These are phyloP conservation scores for Paralagenidium karlingii DNA, from an alignment of 352 stramenopile genomes.

Conservation along the genomic window DNA sequence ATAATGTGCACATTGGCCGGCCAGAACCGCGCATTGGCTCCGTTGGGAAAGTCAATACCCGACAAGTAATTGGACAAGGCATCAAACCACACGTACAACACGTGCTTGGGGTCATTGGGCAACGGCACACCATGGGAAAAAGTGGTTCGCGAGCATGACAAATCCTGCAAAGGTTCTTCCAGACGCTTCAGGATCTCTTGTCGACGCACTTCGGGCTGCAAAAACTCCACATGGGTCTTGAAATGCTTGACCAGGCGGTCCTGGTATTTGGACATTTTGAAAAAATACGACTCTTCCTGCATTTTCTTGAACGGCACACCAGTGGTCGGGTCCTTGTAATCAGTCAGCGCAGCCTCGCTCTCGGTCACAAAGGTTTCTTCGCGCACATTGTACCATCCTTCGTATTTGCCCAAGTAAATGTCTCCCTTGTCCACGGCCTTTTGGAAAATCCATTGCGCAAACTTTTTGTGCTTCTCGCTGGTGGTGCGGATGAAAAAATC, in stretches of 20 bases:
- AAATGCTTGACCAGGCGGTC: constrained; percentile 92
- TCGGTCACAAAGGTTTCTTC: constrained; percentile 99
- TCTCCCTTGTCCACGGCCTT: constrained; percentile 83
- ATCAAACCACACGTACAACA: constrained; percentile 99
- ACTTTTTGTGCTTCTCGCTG: constrained; percentile 89
- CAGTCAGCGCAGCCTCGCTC: constrained; percentile 88
- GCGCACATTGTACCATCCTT: constrained; percentile 98
- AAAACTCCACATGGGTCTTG: constrained; percentile 90
- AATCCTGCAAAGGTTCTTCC: constrained; percentile 90
- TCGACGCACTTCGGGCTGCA: constrained; percentile 92
- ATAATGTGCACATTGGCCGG: constrained; percentile 79
- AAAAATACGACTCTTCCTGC: constrained; percentile 98
- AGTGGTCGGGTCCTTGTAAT: constrained; percentile 92
- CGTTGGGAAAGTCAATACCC: constrained; percentile 89
- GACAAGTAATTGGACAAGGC: constrained; percentile 98
- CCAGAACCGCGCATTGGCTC: constrained; percentile 64
- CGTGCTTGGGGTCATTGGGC: constrained; percentile 90
- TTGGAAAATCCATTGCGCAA: constrained; percentile 92
- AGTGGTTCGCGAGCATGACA: constrained; percentile 95
- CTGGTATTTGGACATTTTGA: constrained; percentile 98
- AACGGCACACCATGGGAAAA: constrained; percentile 92
- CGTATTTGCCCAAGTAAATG: constrained; percentile 96
- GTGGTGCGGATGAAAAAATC: constrained; percentile 94
- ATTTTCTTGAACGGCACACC: constrained; percentile 95
- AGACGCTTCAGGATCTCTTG: constrained; percentile 92